A percentile compares a stretch with the other conserved stretches of the same genome.
Conservation (phyloP, 495 filamentous ascomycete genomes). For the Penicillium ochrochloron region DNA sequence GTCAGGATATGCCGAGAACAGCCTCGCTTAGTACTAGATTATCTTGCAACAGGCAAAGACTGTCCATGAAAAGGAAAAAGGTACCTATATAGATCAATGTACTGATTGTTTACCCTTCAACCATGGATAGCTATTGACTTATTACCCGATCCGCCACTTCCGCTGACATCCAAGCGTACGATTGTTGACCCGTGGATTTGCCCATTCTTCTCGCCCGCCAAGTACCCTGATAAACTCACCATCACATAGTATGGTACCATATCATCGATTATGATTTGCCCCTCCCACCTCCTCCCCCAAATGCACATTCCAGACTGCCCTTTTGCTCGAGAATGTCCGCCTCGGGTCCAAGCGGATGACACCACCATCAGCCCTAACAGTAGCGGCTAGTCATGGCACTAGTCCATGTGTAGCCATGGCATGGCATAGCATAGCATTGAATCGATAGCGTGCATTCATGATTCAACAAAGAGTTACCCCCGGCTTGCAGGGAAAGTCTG, state of each 20-base stretch:
- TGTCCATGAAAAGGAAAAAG: too few relatives aligned
- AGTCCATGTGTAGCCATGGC: neutral
- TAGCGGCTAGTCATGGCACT: neutral
- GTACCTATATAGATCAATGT: neutral
- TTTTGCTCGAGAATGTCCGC: conserved; percentile 15
- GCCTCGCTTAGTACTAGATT: neutral
- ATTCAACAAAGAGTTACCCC: neutral
- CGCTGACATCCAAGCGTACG: conserved; percentile 10
- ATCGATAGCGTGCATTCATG: neutral
- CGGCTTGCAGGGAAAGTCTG: neutral
- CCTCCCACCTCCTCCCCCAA: neutral
- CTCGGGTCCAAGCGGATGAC: conserved; percentile 12
- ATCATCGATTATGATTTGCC: conserved; percentile 1
- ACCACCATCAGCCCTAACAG: conserved; percentile 16
- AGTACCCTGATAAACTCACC: neutral
- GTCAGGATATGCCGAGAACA: neutral
- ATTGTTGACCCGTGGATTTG: neutral
- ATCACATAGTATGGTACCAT: neutral
- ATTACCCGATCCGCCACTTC: conserved; percentile 31
- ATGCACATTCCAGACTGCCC: neutral
- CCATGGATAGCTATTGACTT: conserved; percentile 17
- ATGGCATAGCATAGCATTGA: neutral
- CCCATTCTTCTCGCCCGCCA: neutral
- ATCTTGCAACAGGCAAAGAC: too few relatives aligned
- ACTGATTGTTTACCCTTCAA: neutral